Evolutionary conservation across 2,329 filamentous ascomycete species (phyloP).

Genomic region (Ceratocystis eucalypticola): DNA sequence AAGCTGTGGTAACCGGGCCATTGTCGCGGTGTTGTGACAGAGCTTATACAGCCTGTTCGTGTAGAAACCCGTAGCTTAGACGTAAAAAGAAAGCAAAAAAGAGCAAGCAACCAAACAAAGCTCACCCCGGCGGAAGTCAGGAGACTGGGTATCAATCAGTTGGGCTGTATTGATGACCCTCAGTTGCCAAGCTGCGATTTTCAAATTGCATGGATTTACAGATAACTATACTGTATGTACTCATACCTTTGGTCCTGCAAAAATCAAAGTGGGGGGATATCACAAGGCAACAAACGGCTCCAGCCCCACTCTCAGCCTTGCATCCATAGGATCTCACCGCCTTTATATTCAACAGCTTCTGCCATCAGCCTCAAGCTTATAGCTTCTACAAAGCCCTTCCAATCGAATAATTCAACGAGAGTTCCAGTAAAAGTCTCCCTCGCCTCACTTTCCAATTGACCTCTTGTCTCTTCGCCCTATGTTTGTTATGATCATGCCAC

Average conservation of each 20-base stretch:
- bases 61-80: neutral
- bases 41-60: neutral
- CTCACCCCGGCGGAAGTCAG: neutral
- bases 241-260: conserved; percentile 8
- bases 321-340: neutral
- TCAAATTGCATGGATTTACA: neutral
- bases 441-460: too few species aligned
- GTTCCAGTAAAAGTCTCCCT: too few species aligned
- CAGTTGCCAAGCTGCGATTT: neutral
- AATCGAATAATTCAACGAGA: neutral
- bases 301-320: neutral
- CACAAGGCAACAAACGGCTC: neutral
- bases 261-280: neutral
- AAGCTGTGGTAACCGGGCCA: conserved; percentile 6
- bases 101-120: neutral
- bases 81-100: neutral
- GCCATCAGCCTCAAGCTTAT: neutral
- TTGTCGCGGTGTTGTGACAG: neutral
- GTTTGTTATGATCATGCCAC: neutral
- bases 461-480: neutral
- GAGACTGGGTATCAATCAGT: neutral
- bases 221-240: neutral
- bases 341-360: neutral
- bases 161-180: neutral
- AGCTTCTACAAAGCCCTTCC: neutral